Conservation (phyloP, 345 rosid genomes). For the Arabidopsis thaliana region DNA sequence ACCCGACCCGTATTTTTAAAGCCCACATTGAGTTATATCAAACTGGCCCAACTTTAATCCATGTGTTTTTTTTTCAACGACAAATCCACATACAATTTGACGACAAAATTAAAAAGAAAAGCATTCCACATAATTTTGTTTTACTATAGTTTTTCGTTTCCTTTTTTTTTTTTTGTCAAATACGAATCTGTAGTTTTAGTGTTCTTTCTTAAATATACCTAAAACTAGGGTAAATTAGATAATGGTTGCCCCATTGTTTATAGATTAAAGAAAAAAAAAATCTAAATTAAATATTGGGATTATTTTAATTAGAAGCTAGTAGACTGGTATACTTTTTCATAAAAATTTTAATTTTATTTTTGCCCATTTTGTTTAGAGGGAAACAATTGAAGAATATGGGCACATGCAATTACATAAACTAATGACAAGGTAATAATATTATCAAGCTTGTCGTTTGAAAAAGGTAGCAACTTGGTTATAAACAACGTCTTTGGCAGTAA, state of each 20-base stretch:
- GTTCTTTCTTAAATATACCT: background rate
- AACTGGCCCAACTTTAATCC: constrained; percentile 25
- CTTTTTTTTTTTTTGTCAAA: background rate
- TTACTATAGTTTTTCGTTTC: background rate
- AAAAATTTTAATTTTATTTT: background rate
- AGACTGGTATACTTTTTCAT: background rate
- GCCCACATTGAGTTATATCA: background rate
- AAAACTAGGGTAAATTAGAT: background rate
- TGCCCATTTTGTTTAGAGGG: background rate
- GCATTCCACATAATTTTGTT: background rate
- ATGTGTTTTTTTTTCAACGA: background rate
- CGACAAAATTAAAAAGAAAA: too few relatives aligned
- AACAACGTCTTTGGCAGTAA: constrained; percentile 79
- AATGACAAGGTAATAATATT: background rate
- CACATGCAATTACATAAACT: constrained; percentile 13
- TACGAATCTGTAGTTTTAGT: background rate
- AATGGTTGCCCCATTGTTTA: background rate
- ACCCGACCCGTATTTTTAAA: constrained; percentile 26
- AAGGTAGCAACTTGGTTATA: constrained; percentile 64
- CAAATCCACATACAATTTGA: background rate
- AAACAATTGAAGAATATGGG: constrained; percentile 18
- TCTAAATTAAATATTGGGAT: background rate
- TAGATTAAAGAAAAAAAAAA: background rate
- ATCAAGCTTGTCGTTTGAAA: constrained; percentile 55
- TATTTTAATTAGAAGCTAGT: background rate